These are phyloP conservation scores for Vitellaria paradoxa DNA, from an alignment of 179 eudicot species.

Conservation along the genomic window DNA sequence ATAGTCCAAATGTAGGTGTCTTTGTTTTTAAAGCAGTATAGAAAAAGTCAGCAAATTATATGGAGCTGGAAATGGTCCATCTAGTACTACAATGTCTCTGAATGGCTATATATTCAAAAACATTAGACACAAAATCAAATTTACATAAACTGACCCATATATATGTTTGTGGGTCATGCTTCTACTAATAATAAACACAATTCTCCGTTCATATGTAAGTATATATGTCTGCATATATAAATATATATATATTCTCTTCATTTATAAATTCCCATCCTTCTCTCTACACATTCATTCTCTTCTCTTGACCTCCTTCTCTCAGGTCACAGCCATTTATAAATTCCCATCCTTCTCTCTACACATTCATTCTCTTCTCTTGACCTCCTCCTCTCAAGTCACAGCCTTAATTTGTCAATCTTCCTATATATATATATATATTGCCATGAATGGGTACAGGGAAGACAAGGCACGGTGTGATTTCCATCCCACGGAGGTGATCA, in stretches of 20 bases:
- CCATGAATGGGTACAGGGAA: slow-evolving; percentile 20
- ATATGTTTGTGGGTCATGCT: background rate
- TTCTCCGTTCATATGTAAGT: background rate
- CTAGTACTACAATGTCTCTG: background rate
- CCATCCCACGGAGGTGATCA: slow-evolving; percentile 35
- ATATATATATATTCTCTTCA: background rate
- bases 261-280: background rate
- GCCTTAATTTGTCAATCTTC: background rate
- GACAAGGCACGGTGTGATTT: slow-evolving; percentile 28
- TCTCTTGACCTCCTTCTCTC: background rate
- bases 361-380: background rate
- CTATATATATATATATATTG: background rate
- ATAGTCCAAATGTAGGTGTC: background rate
- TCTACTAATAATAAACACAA: background rate
- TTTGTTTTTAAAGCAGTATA: background rate
- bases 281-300: background rate
- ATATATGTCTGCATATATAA: background rate
- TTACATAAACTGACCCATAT: background rate
- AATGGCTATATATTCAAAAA: background rate
- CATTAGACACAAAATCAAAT: background rate
- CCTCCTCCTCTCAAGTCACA: background rate
- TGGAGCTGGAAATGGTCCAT: slow-evolving; percentile 2
- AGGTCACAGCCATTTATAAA: too few relatives aligned
- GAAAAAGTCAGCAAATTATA: background rate
- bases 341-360: background rate